These are phyloP conservation scores for Cordyceps pruinosa DNA, from an alignment of 2,329 filamentous ascomycete genomes.

Conservation along the genomic window DNA sequence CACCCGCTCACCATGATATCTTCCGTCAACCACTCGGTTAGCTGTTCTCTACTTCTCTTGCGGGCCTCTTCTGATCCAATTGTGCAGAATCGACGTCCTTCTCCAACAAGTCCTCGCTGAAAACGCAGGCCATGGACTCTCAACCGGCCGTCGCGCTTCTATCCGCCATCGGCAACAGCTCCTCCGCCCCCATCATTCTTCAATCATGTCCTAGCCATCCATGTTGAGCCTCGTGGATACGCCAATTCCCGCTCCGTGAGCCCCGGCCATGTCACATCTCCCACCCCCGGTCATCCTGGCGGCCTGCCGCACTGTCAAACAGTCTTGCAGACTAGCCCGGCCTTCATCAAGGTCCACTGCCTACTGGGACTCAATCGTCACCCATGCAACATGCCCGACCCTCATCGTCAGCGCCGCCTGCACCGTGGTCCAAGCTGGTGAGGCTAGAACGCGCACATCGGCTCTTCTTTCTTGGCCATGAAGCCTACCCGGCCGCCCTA, in stretches of 20 bases:
- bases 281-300: not conserved
- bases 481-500: not conserved
- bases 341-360: not conserved
- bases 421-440: slow-evolving; percentile 4
- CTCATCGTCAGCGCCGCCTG: not conserved
- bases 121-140: not conserved
- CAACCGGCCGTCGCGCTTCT: not conserved
- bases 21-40: not conserved
- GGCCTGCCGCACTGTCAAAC: not conserved
- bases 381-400: not conserved
- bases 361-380: not conserved
- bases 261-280: not conserved
- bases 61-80: not conserved
- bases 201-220: not conserved
- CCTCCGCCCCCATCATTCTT: not conserved
- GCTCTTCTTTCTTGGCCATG: not conserved
- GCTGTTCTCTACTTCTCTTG: not conserved
- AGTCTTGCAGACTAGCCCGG: not conserved
- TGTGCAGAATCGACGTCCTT: not conserved
- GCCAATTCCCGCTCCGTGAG: not conserved
- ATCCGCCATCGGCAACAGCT: not conserved
- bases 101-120: not conserved
- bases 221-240: not conserved
- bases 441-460: slow-evolving; percentile 5
- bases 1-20: not conserved